A percentile compares a stretch with the other conserved stretches of the same genome.
Conservation (phyloP, 108 stramenopile genomes). For the Cyclotella kingstonii region DNA sequence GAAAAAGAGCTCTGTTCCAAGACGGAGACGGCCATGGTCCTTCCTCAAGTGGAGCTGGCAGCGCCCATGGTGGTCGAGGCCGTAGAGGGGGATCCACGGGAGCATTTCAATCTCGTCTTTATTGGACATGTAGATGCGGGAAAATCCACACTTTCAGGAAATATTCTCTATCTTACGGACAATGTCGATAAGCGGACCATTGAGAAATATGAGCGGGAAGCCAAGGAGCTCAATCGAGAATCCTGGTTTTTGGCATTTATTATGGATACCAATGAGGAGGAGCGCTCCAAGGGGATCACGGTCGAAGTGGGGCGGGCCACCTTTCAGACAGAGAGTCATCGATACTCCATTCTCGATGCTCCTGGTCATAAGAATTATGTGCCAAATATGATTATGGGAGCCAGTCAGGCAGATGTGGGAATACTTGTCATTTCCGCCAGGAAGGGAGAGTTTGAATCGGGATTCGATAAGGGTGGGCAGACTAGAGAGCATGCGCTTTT, state of each 20-base stretch:
- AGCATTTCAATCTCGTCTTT: conserved; percentile 98
- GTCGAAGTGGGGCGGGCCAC: conserved; percentile 98
- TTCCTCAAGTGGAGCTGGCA: conserved; percentile 19
- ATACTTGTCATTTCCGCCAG: conserved; percentile 98
- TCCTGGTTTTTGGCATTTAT: conserved; percentile 99
- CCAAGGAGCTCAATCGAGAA: conserved; percentile 99
- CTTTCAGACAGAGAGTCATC: conserved; percentile 91
- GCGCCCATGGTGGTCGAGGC: conserved; percentile 33
- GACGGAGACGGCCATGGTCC: conserved; percentile 17
- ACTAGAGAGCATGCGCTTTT: conserved; percentile 99
- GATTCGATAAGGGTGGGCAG: conserved; percentile 98
- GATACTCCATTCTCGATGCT: conserved; percentile 99
- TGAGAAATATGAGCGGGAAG: conserved; percentile 97
- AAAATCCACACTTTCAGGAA: conserved; percentile 97
- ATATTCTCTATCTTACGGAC: conserved; percentile 96
- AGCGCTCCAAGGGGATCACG: conserved; percentile 99
- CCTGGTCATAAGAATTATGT: conserved; percentile 99
- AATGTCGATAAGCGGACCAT: conserved; percentile 99
- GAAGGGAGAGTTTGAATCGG: conserved; percentile 98
- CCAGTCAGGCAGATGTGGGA: conserved; percentile 97
- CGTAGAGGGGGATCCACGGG: conserved; percentile 94
- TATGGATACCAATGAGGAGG: conserved; percentile 99
- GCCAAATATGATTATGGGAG: conserved; percentile 99
- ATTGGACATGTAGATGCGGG: conserved; percentile 99
- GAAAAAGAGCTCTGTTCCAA: conserved; percentile 19